Percentiles rank a stretch among this genome's conserved stretches.
Conservation (phyloP, 805 yeast species). For the Yueomyces sp. region DNA sequence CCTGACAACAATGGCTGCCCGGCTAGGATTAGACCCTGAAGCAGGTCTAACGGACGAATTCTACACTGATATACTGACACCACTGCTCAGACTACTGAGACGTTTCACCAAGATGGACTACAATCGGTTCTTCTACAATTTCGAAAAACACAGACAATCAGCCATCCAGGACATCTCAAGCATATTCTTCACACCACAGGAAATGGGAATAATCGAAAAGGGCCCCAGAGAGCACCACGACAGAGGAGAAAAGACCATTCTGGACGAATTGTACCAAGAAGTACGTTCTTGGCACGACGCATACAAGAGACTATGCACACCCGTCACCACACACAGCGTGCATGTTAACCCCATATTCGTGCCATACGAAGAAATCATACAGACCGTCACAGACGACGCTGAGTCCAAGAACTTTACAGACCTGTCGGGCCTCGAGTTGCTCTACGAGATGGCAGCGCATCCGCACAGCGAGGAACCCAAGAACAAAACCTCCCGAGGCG, state of each 20-base stretch:
- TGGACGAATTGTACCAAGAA: constrained; percentile 27
- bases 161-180: too few species aligned
- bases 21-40: constrained; percentile 40
- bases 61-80: too few species aligned
- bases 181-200: too few species aligned
- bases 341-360: constrained; percentile 62
- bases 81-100: too few species aligned
- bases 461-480: constrained; percentile 28
- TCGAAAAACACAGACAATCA: too few species aligned
- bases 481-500: too few species aligned
- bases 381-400: constrained; percentile 57
- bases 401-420: constrained; percentile 11
- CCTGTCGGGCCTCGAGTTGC: constrained; percentile 38
- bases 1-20: constrained; percentile 38
- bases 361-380: constrained; percentile 77
- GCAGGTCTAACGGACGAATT: too few species aligned
- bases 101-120: too few species aligned
- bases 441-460: constrained; percentile 55
- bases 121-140: too few species aligned
- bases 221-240: too few species aligned
- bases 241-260: too few species aligned
- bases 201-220: too few species aligned
- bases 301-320: constrained; percentile 28
- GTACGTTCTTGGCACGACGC: constrained; percentile 38
- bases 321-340: constrained; percentile 24